Evolutionary conservation across 177 flowering plant genomes (phyloP).

Genomic region (Tripterygium wilfordii): DNA sequence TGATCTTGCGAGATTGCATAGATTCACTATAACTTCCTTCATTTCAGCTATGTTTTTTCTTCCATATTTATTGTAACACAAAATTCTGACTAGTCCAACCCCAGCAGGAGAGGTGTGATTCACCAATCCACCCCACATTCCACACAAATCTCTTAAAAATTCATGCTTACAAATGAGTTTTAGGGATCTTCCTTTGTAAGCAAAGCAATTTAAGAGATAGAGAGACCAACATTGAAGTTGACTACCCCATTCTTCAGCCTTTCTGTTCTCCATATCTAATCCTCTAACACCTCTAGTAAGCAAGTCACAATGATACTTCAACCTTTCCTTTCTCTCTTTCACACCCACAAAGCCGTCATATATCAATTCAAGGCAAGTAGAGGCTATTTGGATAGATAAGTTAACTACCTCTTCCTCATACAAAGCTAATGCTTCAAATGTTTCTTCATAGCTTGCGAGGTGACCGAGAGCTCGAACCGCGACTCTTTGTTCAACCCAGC

Average conservation of each 20-base stretch:
- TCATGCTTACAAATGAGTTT: conserved; percentile 41
- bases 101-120: conserved; percentile 57
- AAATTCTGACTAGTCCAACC: conserved; percentile 48
- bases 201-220: conserved; percentile 70
- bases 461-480: conserved; percentile 83
- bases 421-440: conserved; percentile 43
- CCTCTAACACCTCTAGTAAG: conserved; percentile 69
- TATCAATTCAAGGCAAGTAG: conserved; percentile 41
- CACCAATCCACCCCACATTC: conserved; percentile 73
- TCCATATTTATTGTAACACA: conserved; percentile 54
- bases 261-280: conserved; percentile 52
- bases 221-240: conserved; percentile 83
- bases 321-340: conserved; percentile 35
- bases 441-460: conserved; percentile 56
- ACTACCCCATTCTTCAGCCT: conserved; percentile 88
- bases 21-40: conserved; percentile 28
- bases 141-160: conserved; percentile 45
- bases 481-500: conserved; percentile 87
- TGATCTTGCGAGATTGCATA: conserved; percentile 66
- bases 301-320: conserved; percentile 59
- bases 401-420: conserved; percentile 43
- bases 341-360: conserved; percentile 37
- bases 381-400: conserved; percentile 45
- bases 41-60: conserved; percentile 37
- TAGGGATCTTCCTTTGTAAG: conserved; percentile 39